Evolutionary conservation across 1,284 basidiomycete species (phyloP).

Genomic region (Inonotus hispidus): DNA sequence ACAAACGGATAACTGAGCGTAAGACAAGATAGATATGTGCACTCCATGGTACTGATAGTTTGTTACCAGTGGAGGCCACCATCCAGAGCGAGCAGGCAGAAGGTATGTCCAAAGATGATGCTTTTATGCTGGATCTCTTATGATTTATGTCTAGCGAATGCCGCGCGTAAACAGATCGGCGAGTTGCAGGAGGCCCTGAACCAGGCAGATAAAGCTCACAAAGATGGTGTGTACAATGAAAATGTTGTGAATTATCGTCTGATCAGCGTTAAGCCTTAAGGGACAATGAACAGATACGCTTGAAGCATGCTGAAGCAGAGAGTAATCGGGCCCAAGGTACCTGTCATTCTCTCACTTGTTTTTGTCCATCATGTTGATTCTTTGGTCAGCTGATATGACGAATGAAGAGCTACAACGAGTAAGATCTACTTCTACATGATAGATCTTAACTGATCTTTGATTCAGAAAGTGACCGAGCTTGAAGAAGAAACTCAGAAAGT

Average conservation of each 20-base stretch:
- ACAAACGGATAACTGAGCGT: neutral
- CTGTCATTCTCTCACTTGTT: neutral
- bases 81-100: neutral
- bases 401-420: constrained; percentile 13
- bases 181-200: constrained; percentile 6
- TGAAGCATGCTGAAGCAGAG: constrained; percentile 13
- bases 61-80: neutral
- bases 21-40: neutral
- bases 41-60: neutral
- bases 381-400: neutral
- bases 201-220: neutral
- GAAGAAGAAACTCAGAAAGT: neutral
- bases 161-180: neutral
- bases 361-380: neutral
- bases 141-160: neutral
- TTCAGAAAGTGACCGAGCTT: constrained; percentile 5
- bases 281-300: constrained; percentile 8
- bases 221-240: neutral
- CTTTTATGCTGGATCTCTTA: neutral
- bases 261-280: constrained; percentile 1
- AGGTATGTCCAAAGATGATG: neutral
- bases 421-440: neutral
- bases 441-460: neutral
- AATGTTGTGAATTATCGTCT: neutral
- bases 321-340: constrained; percentile 10